Conservation (phyloP, 768 basidiomycete genomes). For the Podaxis carcinomalis region DNA sequence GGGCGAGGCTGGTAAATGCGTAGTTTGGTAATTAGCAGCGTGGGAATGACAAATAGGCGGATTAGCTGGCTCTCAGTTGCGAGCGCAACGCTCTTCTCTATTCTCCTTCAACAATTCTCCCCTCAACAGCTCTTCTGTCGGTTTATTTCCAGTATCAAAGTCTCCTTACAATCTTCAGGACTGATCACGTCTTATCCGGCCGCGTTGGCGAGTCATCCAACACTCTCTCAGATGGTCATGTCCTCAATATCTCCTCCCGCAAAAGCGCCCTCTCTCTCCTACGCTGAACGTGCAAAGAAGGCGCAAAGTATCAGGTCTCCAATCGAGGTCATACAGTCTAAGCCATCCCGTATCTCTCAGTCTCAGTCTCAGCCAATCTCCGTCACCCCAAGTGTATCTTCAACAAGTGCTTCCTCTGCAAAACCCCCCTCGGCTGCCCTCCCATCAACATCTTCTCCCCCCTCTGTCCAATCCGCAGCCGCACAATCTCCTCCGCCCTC, state of each 20-base stretch:
- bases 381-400: constrained; percentile 4
- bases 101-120: background rate
- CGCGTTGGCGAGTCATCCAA: constrained; percentile 6
- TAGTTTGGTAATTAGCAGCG: constrained; percentile 14
- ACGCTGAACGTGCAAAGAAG: constrained; percentile 51
- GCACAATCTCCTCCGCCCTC: background rate
- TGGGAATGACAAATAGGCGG: constrained; percentile 14
- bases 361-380: constrained; percentile 8
- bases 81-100: constrained; percentile 10
- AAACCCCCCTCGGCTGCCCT: constrained; percentile 7
- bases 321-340: constrained; percentile 7
- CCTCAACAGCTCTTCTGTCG: background rate
- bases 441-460: constrained; percentile 1
- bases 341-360: constrained; percentile 9
- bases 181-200: constrained; percentile 11
- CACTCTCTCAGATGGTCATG: constrained; percentile 18
- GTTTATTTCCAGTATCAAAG: background rate
- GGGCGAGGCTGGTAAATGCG: constrained; percentile 28
- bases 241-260: constrained; percentile 16
- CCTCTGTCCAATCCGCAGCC: background rate
- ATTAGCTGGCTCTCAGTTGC: constrained; percentile 11
- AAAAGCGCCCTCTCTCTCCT: constrained; percentile 42
- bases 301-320: constrained; percentile 34
- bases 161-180: background rate
- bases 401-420: constrained; percentile 1